Evolutionary conservation across 768 basidiomycete species (phyloP).

Genomic region (Trametes coccinea): DNA sequence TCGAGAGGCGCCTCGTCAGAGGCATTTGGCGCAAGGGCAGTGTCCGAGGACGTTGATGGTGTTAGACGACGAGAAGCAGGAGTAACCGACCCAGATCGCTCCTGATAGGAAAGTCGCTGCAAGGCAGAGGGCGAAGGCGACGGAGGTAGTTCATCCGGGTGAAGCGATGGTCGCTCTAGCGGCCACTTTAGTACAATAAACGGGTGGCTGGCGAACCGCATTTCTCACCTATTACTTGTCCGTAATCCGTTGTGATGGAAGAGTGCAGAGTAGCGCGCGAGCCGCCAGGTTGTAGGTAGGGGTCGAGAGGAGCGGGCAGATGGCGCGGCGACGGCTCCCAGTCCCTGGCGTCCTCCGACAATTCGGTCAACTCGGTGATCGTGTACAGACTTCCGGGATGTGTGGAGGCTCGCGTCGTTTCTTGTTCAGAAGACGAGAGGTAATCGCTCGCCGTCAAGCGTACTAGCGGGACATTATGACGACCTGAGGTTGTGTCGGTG

Average conservation of each 20-base stretch:
- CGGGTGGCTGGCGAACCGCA: not conserved
- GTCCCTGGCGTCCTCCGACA: slow-evolving; percentile 41
- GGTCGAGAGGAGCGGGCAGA: not conserved
- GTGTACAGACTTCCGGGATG: slow-evolving; percentile 48
- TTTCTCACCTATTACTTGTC: slow-evolving; percentile 53
- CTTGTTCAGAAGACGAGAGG: slow-evolving; percentile 20
- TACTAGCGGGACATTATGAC: slow-evolving; percentile 27
- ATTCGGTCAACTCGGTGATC: slow-evolving; percentile 68
- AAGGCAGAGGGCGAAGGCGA: slow-evolving; percentile 71
- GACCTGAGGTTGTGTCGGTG: slow-evolving; percentile 14
- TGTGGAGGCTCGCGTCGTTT: slow-evolving; percentile 12
- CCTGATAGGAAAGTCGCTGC: slow-evolving; percentile 57
- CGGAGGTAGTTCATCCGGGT: slow-evolving; percentile 61
- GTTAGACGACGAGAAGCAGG: slow-evolving; percentile 42
- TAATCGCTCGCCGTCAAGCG: slow-evolving; percentile 23
- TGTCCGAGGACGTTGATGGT: slow-evolving; percentile 34
- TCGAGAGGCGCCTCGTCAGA: slow-evolving; percentile 43
- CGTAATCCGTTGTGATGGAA: slow-evolving; percentile 56
- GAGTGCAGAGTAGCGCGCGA: slow-evolving; percentile 41
- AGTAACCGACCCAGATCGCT: slow-evolving; percentile 57
- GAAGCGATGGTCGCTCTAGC: slow-evolving; percentile 28
- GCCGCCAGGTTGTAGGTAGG: slow-evolving; percentile 1
- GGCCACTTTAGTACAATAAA: not conserved
- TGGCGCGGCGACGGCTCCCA: slow-evolving; percentile 13
- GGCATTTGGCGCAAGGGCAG: slow-evolving; percentile 34